Evolutionary conservation across 2,329 filamentous ascomycete species (phyloP), one percentile per base, ranked within the genome.

Genomic region (Teratosphaeriaceae sp.): DNA sequence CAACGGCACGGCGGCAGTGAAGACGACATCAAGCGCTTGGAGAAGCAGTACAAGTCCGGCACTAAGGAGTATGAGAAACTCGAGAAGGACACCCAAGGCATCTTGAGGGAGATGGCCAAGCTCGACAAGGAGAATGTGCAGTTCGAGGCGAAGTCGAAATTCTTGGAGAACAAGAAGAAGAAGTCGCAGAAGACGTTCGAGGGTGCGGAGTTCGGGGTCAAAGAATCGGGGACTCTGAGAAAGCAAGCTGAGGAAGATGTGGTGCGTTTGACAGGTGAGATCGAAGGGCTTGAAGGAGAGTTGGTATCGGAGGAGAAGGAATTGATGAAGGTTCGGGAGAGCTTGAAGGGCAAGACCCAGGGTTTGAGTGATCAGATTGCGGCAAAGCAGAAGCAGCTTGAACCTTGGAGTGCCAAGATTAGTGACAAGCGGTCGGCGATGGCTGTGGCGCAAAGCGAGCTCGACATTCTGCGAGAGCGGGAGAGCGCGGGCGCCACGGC

Each of bases 111-210:
- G 61, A 82, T 92, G 67, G 82, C 88, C 34, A 90, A 89, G 60
- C 88, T 94, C 49, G 94, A 98, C 60, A 95, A 97, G 61, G 92
- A 97, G 60, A 82, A 83, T 18, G 92, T 98, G 66, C 98, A 98
- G 61, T 89, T 94, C 53, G 90, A 97, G 52, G 94, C 98, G 66
- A 97, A 97, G 73, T 84, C 84, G 63, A 98, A 98, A 63, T 97
- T 97, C 65, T 69, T 98, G 52, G 73, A 78, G 2, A 84, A 83
- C 58, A 98, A 98, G 70, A 83, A 86, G 56, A 95, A 92, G 71
- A 98, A 98, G 68, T 76, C 95, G 12, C 88, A 97, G 53, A 97
- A 95, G 69, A 78, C 84, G 0, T 85, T 92, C 48, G 74, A 80
- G 42, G 84, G 82, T 35, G 87, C 86, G 46, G 85, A 86, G 50